Conservation (phyloP, 202 grass and related monocot species). For the Eragrostis tef region DNA sequence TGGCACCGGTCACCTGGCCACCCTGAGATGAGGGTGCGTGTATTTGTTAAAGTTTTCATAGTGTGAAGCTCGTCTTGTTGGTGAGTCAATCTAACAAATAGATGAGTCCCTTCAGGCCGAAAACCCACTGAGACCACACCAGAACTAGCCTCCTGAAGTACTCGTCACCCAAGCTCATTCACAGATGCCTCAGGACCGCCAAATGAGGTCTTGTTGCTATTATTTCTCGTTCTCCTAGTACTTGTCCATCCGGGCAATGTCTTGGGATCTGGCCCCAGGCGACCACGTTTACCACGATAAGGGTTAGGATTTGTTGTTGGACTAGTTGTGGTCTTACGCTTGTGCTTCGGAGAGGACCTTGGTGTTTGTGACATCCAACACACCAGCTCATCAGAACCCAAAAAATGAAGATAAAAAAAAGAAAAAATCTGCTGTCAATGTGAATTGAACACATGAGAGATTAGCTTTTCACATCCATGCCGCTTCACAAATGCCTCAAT, state of each 20-base stretch:
- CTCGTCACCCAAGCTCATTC: conserved; percentile 21
- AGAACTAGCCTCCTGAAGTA: conserved; percentile 39
- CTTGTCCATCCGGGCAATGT: conserved; percentile 47
- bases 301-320: conserved; percentile 34
- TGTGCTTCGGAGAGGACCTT: conserved; percentile 60
- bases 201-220: conserved; percentile 36
- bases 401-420: neutral
- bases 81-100: conserved; percentile 55
- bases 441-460: neutral
- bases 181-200: conserved; percentile 24
- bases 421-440: conserved; percentile 17
- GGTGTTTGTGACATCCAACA: conserved; percentile 51
- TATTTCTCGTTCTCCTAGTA: conserved; percentile 51
- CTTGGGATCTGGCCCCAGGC: conserved; percentile 48
- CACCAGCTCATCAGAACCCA: conserved; percentile 16
- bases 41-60: conserved; percentile 50
- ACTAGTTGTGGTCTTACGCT: conserved; percentile 44
- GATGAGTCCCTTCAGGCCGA: conserved; percentile 29
- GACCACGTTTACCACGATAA: conserved; percentile 59
- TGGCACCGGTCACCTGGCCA: conserved; percentile 81
- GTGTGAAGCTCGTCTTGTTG: conserved; percentile 51
- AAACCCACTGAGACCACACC: conserved; percentile 28
- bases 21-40: conserved; percentile 51
- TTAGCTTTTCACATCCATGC: conserved; percentile 43
- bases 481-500: conserved; percentile 79